Evolutionary conservation across 495 filamentous ascomycete genomes (phyloP), one percentile per base, ranked within the genome.

Genomic region (Penicillium canariense): DNA sequence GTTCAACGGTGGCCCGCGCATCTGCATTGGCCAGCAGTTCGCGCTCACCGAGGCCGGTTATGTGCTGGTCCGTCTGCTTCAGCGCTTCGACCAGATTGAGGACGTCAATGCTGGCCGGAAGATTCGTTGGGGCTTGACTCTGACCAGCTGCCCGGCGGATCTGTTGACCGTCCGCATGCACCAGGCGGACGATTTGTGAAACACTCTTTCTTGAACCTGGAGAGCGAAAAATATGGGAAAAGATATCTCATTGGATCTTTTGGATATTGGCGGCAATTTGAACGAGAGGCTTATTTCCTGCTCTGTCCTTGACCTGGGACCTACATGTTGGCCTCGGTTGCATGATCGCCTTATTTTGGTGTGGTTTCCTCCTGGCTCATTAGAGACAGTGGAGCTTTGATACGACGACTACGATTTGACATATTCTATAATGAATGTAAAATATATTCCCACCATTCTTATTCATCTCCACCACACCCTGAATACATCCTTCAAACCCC

Each of bases 11-110:
- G 83, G 83, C 2, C 78, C 82, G 5, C 66, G 82, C 30, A 71
- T 77, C 35, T 85, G 82, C 53, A 63, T 81, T 35, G 74, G 73
- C 68, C 48, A 84, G 67, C 80, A 85, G 58, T 84, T 83, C 58
- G 85, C 85, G 9, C 67, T 86, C 2, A 83, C 78, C 5, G 82
- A 88, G 61, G 78, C 81, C 3, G 71, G 73, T 4, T 88, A 86
- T 50, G 71, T 79, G 1, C 71, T 77, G 55, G 78, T 79, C n/a
- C 56, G 72, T 18, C 51, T 77, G 40, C 36, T 74, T 39, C 72
- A 76, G 61, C 68, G 65, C 44, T 77, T 78, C 39, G 82, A 83
- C 28, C 51, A 49, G 28, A 66, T 71, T 17, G 60, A 71, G 47
- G 61, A 71, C 55, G 60, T 62, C 43, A 48, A 66, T 48, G 53